Evolutionary conservation across 2,329 filamentous ascomycete genomes (phyloP), one percentile per base, ranked within the genome.

Genomic region (Ophiobolus disseminans): DNA sequence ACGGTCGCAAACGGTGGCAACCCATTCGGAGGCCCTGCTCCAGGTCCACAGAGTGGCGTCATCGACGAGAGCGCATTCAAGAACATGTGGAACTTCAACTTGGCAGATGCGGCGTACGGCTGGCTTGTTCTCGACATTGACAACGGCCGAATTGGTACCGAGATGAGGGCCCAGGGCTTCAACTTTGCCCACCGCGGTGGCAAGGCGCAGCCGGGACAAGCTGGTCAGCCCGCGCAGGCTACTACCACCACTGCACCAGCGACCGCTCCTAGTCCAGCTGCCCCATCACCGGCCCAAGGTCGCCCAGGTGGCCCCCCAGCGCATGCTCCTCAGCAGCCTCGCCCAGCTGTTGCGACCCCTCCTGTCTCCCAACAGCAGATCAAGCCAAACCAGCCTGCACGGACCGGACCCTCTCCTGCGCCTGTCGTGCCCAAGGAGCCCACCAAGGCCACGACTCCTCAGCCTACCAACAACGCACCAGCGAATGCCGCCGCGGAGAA

Each of bases 51-150:
- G 48, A 87, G 90, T 40, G 94, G 94, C 23, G 90, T 96, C 68
- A 91, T 99, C 14, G 94, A 99, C 57, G 94, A 99, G 79, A 97
- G 92, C 66, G 94, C 94, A 1, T 99, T 99, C 83, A 99, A 99
- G 81, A 99, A 99, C 73, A 97, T 97, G 94, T 99, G 94, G 94
- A 99, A 99, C 76, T 99, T 99, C 78, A 97, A 97, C 74, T 77
- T 99, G 59, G 94, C 94, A 22, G 94, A 99, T 78, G 94, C 94
- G 45, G 93, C 94, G 16, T 99, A 97, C 72, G 94, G 94, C 53
- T 99, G 91, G 81, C 81, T 99, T 41, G 91, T 97, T 13, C 78
- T 99, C 48, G 94, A 99, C 73, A 88, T 99, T 51, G 94, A 99
- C 70, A 90, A 91, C 68, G 94, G 94, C 41, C 87, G 94, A 34